Percentiles rank a stretch among this genome's conserved stretches.
These are phyloP conservation scores for Penicillium egyptiacum DNA, from an alignment of 495 filamentous ascomycete species.

Conservation along the genomic window DNA sequence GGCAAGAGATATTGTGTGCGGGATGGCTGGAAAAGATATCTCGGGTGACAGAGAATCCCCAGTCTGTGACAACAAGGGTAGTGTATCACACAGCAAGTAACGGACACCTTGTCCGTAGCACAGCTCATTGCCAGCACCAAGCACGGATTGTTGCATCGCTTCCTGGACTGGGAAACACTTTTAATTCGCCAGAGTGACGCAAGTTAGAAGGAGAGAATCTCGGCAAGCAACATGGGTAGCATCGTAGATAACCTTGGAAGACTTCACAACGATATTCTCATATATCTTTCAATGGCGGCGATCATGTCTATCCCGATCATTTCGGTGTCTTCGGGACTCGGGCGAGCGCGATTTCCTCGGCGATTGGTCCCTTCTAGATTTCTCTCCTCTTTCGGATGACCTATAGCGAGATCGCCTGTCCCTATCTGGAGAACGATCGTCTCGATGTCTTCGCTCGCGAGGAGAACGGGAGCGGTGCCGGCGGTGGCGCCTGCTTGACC, in stretches of 20 bases:
- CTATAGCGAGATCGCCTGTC: constrained; percentile 34
- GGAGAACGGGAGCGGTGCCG: constrained; percentile 50
- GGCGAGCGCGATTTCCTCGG: constrained; percentile 38
- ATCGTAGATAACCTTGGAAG: background rate
- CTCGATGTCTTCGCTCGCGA: constrained; percentile 32
- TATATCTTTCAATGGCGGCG: constrained; percentile 30
- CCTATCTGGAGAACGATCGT: constrained; percentile 35
- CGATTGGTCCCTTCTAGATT: constrained; percentile 30
- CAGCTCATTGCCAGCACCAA: background rate
- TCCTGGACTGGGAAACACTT: background rate
- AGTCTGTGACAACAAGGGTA: background rate
- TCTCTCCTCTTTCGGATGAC: constrained; percentile 30
- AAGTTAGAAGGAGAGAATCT: background rate
- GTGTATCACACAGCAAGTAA: background rate
- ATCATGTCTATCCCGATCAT: constrained; percentile 37
- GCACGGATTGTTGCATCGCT: background rate
- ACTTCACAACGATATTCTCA: constrained; percentile 10
- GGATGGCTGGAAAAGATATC: constrained; percentile 81
- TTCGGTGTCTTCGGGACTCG: constrained; percentile 32
- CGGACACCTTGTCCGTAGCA: background rate
- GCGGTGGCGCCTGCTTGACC: constrained; percentile 54
- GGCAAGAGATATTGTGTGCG: constrained; percentile 60
- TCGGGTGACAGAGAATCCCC: constrained; percentile 43
- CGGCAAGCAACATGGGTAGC: background rate
- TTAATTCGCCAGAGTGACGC: background rate